Percentiles rank a stretch among this genome's conserved stretches.
Evolutionary conservation across 306 rosid genomes (phyloP).

Genomic region (Pyrus betulifolia): DNA sequence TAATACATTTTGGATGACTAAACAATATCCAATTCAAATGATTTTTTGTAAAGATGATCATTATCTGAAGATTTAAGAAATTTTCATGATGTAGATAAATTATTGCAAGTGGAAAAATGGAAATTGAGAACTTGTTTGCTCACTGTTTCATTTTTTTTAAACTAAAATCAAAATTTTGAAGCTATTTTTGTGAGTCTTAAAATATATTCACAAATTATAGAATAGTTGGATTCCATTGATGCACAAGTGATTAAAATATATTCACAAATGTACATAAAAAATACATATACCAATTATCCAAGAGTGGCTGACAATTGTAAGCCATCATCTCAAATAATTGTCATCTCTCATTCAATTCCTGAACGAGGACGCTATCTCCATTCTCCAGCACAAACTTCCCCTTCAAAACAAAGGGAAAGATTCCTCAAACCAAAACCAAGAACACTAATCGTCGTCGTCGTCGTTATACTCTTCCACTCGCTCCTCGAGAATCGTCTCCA

Average conservation of each 20-base stretch:
- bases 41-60: too few relatives aligned
- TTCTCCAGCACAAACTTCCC: background rate
- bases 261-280: background rate
- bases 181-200: too few relatives aligned
- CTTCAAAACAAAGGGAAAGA: background rate
- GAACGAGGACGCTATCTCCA: background rate
- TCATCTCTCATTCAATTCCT: background rate
- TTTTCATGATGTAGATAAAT: too few relatives aligned
- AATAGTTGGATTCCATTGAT: background rate
- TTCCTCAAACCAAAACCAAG: background rate
- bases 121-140: too few relatives aligned
- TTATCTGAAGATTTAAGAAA: too few relatives aligned
- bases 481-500: slow-evolving; percentile 48
- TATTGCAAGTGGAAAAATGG: too few relatives aligned
- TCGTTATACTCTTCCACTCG: slow-evolving; percentile 20
- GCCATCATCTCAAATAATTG: background rate
- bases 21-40: too few relatives aligned
- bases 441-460: slow-evolving; percentile 14
- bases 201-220: background rate
- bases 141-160: too few relatives aligned
- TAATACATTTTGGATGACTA: too few relatives aligned
- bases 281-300: background rate
- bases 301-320: background rate
- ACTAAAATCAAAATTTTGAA: too few relatives aligned
- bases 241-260: background rate